Conservation (phyloP, 1,284 basidiomycete genomes). For the Rugosomyces carneus region DNA sequence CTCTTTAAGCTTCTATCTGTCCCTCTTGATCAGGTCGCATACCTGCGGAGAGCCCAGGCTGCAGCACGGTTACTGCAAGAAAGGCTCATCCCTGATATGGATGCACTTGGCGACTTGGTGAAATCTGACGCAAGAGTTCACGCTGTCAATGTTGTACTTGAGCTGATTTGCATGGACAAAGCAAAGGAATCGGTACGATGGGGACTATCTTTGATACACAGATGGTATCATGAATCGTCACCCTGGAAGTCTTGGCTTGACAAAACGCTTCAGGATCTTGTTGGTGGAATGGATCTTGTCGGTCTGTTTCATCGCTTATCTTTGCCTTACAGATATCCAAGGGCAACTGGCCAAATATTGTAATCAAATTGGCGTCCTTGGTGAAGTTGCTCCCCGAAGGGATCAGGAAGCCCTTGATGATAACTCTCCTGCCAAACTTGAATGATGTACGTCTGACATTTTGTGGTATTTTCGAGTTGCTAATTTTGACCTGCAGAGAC, state of each 20-base stretch:
- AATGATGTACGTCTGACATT: constrained; percentile 41
- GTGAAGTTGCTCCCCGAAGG: constrained; percentile 41
- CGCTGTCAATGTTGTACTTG: constrained; percentile 34
- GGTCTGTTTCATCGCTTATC: not conserved
- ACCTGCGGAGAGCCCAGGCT: constrained; percentile 14
- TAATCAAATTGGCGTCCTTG: constrained; percentile 35
- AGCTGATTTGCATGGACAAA: constrained; percentile 33
- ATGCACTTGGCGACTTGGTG: constrained; percentile 22
- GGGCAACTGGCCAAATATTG: constrained; percentile 35
- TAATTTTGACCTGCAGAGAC: constrained; percentile 21
- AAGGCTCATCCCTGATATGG: constrained; percentile 44
- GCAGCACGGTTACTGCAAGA: constrained; percentile 39
- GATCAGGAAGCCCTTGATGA: constrained; percentile 32
- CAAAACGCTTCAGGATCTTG: constrained; percentile 34
- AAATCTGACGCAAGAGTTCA: constrained; percentile 21
- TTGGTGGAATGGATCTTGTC: constrained; percentile 18
- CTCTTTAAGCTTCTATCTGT: constrained; percentile 29
- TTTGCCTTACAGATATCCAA: constrained; percentile 31
- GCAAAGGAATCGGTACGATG: constrained; percentile 23
- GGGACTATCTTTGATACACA: constrained; percentile 29
- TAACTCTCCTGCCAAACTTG: constrained; percentile 40
- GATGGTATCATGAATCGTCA: constrained; percentile 35
- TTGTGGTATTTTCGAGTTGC: not conserved
- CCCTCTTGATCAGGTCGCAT: constrained; percentile 18
- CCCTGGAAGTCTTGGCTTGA: constrained; percentile 41